Conservation (phyloP, 208 protist species). For the Trichomonas tenax region DNA sequence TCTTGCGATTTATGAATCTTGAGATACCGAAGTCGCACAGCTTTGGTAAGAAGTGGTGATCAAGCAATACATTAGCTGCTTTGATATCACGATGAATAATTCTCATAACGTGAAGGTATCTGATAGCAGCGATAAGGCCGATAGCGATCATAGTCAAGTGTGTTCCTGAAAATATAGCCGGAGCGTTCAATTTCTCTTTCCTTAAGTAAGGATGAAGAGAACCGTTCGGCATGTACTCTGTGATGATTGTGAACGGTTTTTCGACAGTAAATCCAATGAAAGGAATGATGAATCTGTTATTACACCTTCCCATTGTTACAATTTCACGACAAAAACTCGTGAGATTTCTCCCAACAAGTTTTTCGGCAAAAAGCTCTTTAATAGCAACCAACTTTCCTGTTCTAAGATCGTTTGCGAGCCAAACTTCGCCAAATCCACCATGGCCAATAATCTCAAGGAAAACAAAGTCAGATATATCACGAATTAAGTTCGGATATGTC, state of each 20-base stretch:
- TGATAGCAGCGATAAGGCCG: background rate
- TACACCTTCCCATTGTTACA: background rate
- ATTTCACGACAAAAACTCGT: background rate
- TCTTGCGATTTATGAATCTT: background rate
- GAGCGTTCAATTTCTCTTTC: background rate
- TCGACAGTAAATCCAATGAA: background rate
- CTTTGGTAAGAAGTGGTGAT: background rate
- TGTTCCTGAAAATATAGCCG: background rate
- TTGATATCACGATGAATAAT: conserved; percentile 7
- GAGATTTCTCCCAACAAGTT: background rate
- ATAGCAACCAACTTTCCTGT: background rate
- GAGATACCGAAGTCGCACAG: background rate
- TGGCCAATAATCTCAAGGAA: background rate
- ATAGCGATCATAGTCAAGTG: background rate
- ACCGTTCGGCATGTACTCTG: background rate
- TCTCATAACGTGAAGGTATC: background rate
- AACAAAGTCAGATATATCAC: background rate
- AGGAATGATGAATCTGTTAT: background rate
- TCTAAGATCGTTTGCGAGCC: background rate
- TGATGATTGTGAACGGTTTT: background rate
- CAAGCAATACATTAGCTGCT: background rate
- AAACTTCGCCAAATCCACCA: background rate
- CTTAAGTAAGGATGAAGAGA: background rate
- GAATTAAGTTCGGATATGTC: background rate
- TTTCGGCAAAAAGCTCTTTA: background rate